Evolutionary conservation across 2,329 filamentous ascomycete genomes (phyloP), one percentile per base, ranked within the genome.

Genomic region (Phoma sp.): DNA sequence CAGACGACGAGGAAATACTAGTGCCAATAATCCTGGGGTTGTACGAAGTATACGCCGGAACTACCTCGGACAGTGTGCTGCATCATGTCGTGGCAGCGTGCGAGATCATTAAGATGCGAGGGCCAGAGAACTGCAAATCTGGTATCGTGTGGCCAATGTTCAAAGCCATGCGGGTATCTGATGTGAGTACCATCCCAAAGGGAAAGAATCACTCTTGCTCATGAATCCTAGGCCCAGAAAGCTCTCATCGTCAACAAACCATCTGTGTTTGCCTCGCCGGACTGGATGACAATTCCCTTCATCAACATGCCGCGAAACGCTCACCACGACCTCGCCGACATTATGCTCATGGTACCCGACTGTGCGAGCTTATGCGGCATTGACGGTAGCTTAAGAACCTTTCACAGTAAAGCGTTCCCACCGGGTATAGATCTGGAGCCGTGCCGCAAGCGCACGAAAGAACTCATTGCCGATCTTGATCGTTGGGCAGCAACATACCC

Each of bases 231-330:
- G 70, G 60, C 66, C 7, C 66, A 70, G 32, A 67, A 60, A 43
- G 55, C 64, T 1, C 52, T 70, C 4, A 52, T 72, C 11, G 61
- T 67, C 35, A 70, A 70, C 49, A 55, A 56, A n/a, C 64, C 61
- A 1, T 72, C 69, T 7, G 37, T 64, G 2, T 70, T 71, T 33
- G 60, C 68, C 0, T 58, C 58, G 0, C 55, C 45, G 2, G 64
- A 69, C 22, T 73, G 70, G 70, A 64, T 71, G 63, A 66, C 60
- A 3, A 37, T 69, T 4, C 70, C 70, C 1, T 73, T 72, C 24
- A 27, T 56, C 11, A 53, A 49, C 41, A 59, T 61, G 44, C 45
- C 57, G 0, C 66, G 60, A 35, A 69, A 67, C 29, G 65, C 66
- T 2, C 66, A 68, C 38, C 65, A 69, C 37, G 50, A 52, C 3